Evolutionary conservation across 208 protist genomes (phyloP).

Genomic region (Plasmodiophora brassicae): DNA sequence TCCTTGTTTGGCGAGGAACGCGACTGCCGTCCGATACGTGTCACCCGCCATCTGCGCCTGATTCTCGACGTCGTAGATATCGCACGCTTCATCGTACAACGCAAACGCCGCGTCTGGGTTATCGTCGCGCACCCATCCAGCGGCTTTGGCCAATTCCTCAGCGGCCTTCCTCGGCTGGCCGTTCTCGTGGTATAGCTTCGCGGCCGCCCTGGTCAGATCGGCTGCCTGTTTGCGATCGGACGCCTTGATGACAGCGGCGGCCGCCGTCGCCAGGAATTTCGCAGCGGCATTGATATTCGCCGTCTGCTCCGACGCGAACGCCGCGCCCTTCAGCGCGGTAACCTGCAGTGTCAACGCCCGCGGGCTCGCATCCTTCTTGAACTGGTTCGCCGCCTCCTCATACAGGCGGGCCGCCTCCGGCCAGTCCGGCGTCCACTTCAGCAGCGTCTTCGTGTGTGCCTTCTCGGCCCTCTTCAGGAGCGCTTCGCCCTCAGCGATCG

Average conservation of each 20-base stretch:
- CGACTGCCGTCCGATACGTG: background rate
- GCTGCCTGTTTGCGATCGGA: background rate
- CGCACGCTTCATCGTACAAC: background rate
- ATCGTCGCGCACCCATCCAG: conserved; percentile 13
- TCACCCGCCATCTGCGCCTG: background rate
- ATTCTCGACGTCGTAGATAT: background rate
- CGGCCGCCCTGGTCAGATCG: background rate
- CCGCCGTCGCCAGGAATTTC: background rate
- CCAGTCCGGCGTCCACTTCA: conserved; percentile 8
- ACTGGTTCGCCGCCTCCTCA: conserved; percentile 3
- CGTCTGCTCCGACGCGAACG: background rate
- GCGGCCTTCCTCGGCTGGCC: background rate
- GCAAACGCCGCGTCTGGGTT: background rate
- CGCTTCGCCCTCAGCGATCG: background rate
- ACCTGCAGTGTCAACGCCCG: background rate
- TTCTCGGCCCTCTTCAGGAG: background rate
- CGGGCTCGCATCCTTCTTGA: background rate
- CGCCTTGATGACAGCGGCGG: background rate
- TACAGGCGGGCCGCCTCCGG: background rate
- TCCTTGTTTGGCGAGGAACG: background rate
- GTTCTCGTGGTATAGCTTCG: conserved; percentile 13
- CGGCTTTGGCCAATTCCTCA: background rate
- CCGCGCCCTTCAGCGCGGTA: background rate
- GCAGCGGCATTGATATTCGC: background rate
- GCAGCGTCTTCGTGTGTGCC: background rate